Evolutionary conservation across 345 rosid genomes (phyloP).

Genomic region (Microcos paniculata): DNA sequence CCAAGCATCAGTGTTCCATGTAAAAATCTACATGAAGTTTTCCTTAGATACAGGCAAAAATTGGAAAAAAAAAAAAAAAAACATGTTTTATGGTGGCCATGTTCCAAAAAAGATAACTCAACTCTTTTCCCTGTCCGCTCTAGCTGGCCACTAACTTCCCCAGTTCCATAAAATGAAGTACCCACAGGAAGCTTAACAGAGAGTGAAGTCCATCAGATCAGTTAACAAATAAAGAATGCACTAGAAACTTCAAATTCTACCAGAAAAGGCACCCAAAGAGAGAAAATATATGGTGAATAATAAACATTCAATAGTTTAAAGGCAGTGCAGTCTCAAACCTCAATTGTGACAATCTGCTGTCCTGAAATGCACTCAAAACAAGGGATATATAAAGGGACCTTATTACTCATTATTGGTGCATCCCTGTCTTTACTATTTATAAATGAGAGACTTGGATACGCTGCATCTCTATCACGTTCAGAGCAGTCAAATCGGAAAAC

Average conservation of each 20-base stretch:
- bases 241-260: not conserved
- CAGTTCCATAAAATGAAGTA: conserved; percentile 88
- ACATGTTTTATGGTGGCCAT: not conserved
- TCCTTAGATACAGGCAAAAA: not conserved
- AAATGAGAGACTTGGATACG: conserved; percentile 74
- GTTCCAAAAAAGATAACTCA: conserved; percentile 26
- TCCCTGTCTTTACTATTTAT: conserved; percentile 51
- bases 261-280: not conserved
- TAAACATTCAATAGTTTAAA: not conserved
- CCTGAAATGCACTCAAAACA: conserved; percentile 36
- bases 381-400: conserved; percentile 58
- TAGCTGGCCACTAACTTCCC: conserved; percentile 92
- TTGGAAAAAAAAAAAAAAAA: not conserved
- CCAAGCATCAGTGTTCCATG: conserved; percentile 90
- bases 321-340: conserved; percentile 35
- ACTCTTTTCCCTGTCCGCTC: conserved; percentile 93
- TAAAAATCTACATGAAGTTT: conserved; percentile 56
- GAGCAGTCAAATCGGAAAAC: conserved; percentile 82
- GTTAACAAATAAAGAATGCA: not conserved
- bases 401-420: conserved; percentile 33
- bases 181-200: conserved; percentile 67
- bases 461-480: conserved; percentile 47
- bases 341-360: conserved; percentile 65
- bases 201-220: conserved; percentile 17
- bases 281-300: not conserved